Base-by-base conservation (phyloP, 495 filamentous ascomycete genomes). In the Penicillium mononematosum region DNA sequence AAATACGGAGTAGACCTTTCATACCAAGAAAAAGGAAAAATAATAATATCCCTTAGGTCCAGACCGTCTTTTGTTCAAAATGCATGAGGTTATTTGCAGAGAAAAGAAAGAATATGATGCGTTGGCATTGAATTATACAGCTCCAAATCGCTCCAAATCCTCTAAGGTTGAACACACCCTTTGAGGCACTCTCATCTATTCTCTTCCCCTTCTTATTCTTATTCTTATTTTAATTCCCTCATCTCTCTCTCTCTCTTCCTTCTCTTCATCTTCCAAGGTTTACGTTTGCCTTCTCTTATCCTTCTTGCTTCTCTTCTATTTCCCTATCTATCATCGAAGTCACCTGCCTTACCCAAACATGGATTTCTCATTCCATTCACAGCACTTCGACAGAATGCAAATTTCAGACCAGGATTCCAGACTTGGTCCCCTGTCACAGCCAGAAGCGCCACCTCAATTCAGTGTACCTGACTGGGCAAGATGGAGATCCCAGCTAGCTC, bases 321-420 rank as follows among this genome's bases (percentile, higher is more conserved):
- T 50, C 38, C 32, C 29, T 44, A 44, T 48, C 36, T 31, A 12
- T 48, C 19, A 32, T 48, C 4, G 0, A n/a, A 14, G 27, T 48
- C 31, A 48, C 31, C 14, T 5, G 47, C 11, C 32, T 50, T 31
- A 3, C 19, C 22, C 12, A 25, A 19, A 31, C 50, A 74, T 74
- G 71, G 58, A 70, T 52, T 58, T 22, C 38, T 65, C 66, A 38
- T 54, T 59, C 24, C 32, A 53, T 25, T 50, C 62, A 32, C 53
- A 60, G 47, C 51, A 53, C 42, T 63, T 58, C 25, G 53, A 55
- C 45, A 31, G 61, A 47, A 63, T 58, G 58, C 64, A 67, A 45
- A 56, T 66, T 41, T 51, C 72, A 61, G 63, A 60, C 57, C 69
- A 64, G 22, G 65, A 62, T 53, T 59, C 58, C 45, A 56, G 58